A percentile compares a stretch with the other conserved stretches of the same genome.
phyloP scores from a whole-genome alignment of 2,329 filamentous ascomycete species.

The Aspergillus proliferans region DNA sequence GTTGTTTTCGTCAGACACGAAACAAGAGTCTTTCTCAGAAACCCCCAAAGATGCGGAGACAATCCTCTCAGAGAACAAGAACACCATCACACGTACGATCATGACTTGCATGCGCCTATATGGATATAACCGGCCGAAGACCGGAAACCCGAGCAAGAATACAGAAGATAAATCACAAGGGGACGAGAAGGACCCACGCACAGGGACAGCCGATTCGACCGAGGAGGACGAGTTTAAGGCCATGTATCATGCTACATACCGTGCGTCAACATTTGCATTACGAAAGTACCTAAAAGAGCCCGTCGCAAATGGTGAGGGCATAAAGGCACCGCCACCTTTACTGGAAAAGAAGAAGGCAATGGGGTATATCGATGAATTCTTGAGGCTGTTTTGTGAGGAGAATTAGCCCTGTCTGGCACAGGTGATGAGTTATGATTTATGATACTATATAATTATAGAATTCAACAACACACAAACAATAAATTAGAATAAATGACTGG shows the following conservation, averaged over 20 bases:
- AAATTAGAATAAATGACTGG: background rate
- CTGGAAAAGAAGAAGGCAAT: slow-evolving; percentile 36
- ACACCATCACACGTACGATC: slow-evolving; percentile 36
- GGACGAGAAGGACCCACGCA: slow-evolving; percentile 13
- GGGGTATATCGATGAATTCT: slow-evolving; percentile 35
- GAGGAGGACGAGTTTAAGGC: slow-evolving; percentile 39
- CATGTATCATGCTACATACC: slow-evolving; percentile 41
- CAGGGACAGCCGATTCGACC: slow-evolving; percentile 4
- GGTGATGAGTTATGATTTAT: slow-evolving; percentile 15
- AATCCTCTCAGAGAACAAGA: slow-evolving; percentile 34
- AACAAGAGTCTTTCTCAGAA: slow-evolving; percentile 1
- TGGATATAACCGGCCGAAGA: slow-evolving; percentile 32
- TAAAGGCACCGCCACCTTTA: slow-evolving; percentile 12
- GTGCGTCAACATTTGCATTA: slow-evolving; percentile 38
- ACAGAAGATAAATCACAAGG: slow-evolving; percentile 7
- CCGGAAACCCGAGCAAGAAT: slow-evolving; percentile 12
- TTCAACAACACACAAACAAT: background rate
- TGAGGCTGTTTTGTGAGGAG: slow-evolving; percentile 38
- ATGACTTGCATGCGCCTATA: slow-evolving; percentile 41
- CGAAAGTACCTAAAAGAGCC: slow-evolving; percentile 31
- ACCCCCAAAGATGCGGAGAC: slow-evolving; percentile 21
- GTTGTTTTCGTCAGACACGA: slow-evolving; percentile 9
- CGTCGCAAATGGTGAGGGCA: background rate
- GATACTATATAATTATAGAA: slow-evolving; percentile 1
- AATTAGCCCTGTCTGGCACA: slow-evolving; percentile 19